Evolutionary conservation across 805 yeast genomes (phyloP), one percentile per base, ranked within the genome.

Genomic region (Lipomyces oligophaga): DNA sequence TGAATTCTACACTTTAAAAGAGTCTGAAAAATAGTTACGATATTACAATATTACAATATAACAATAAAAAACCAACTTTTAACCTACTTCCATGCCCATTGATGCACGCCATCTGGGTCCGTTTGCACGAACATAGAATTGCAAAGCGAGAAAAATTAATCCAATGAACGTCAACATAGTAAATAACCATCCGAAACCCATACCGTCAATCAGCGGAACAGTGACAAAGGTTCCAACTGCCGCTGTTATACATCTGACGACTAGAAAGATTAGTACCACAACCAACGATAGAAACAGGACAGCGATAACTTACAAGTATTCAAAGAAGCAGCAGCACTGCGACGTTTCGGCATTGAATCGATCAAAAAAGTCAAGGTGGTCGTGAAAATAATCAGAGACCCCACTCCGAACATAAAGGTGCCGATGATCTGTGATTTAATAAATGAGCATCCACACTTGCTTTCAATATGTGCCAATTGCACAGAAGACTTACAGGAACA

Each of bases 311-410:
- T 39, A 48, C 53, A 73, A 60, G 86, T 87, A 59, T 84, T 86
- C 41, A 87, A 63, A 0, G 95, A 95, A 39, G 86, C 85, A 0
- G 94, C 95, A 0, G 95, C 83, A 11, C 95, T 89, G 34, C 95
- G 94, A 58, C 81, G 74, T 0, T 95, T 94, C 0, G 96, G 95
- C 36, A 87, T 70, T 1, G 87, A 78, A 60, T 86, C 96, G 1
- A 86, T 88, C 46, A 86, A 67, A 60, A 85, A 87, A 0, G 95
- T 85, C 2, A 82, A 77, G 0, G 87, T 82, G 6, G 85, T 78
- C 2, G 94, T 93, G 56, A 85, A 85, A 3, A 84, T 78, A 65
- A 85, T 77, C 93, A 86, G 83, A 27, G 85, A 79, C 0, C 90
- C 85, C 60, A 82, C 79, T 0, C 96, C 96, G 63, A 81, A 85